Percentiles rank a stretch among this genome's conserved stretches.
Evolutionary conservation across 306 rosid species (phyloP).

Genomic region (Fragaria ananassa): DNA sequence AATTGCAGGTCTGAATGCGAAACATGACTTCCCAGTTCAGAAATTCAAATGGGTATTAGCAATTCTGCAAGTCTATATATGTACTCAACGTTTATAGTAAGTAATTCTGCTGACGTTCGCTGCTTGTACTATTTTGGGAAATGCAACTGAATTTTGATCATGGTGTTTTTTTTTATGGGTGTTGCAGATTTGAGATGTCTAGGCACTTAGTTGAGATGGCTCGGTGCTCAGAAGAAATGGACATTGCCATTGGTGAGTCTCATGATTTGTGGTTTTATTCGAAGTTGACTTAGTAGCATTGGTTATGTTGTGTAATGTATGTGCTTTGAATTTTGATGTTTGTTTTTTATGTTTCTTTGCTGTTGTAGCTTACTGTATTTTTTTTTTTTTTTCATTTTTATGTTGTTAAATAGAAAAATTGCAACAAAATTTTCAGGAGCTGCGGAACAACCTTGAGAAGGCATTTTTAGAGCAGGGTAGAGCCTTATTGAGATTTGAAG

Average conservation of each 20-base stretch:
- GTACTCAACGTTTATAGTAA: not conserved
- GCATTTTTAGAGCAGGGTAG: slow-evolving; percentile 18
- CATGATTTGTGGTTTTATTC: not conserved
- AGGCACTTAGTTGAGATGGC: not conserved
- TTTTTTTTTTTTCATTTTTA: slow-evolving; percentile 10
- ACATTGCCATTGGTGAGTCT: slow-evolving; percentile 21
- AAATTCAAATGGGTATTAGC: not conserved
- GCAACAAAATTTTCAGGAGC: slow-evolving; percentile 27
- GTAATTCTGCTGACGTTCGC: not conserved
- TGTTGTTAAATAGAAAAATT: slow-evolving; percentile 24
- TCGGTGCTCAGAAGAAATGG: slow-evolving; percentile 13
- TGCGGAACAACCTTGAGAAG: slow-evolving; percentile 24
- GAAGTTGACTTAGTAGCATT: not conserved
- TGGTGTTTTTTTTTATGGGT: not conserved
- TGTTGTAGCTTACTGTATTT: slow-evolving; percentile 22
- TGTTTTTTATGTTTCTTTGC: not conserved
- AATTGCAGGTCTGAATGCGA: not conserved
- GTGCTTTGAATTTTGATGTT: not conserved
- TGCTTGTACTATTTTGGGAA: not conserved
- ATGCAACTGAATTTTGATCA: not conserved
- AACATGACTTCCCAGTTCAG: not conserved
- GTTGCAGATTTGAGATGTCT: slow-evolving; percentile 10
- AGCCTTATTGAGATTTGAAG: slow-evolving; percentile 21
- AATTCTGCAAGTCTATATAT: not conserved
- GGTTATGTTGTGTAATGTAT: not conserved